These are phyloP conservation scores for Penicillium macrosclerotiorum DNA, from an alignment of 495 filamentous ascomycete species.

Conservation along the genomic window DNA sequence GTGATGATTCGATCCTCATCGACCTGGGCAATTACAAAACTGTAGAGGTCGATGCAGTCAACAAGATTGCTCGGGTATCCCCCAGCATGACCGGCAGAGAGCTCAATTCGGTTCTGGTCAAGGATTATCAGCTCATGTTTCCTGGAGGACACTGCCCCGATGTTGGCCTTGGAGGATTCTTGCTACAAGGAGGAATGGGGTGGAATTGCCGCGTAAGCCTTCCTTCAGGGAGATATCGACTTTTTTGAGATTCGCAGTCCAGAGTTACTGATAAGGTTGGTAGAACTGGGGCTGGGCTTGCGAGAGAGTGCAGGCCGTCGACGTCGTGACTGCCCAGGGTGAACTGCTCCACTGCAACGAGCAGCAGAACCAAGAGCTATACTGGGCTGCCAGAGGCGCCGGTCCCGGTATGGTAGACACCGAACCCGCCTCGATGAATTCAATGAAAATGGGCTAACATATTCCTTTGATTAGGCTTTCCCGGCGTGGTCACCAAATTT, in stretches of 20 bases:
- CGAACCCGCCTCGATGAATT: too few relatives aligned
- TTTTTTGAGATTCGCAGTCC: too few relatives aligned
- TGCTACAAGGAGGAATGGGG: slow-evolving; percentile 55
- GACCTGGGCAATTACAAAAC: slow-evolving; percentile 40
- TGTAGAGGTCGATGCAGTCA: slow-evolving; percentile 35
- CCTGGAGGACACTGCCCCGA: slow-evolving; percentile 55
- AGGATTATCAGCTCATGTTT: slow-evolving; percentile 41
- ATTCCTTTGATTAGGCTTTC: slow-evolving; percentile 32
- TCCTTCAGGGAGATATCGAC: too few relatives aligned
- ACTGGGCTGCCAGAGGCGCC: slow-evolving; percentile 51
- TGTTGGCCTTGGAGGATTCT: slow-evolving; percentile 54
- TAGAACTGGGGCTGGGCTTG: slow-evolving; percentile 57
- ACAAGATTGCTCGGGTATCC: slow-evolving; percentile 33
- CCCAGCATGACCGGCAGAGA: slow-evolving; percentile 44
- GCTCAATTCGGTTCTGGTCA: slow-evolving; percentile 37
- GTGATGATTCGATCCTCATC: slow-evolving; percentile 49
- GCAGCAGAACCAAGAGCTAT: slow-evolving; percentile 45
- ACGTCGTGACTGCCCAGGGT: slow-evolving; percentile 48
- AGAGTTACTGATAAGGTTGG: too few relatives aligned
- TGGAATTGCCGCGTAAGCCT: slow-evolving; percentile 50
- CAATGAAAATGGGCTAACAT: too few relatives aligned
- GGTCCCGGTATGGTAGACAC: slow-evolving; percentile 33
- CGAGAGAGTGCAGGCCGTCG: slow-evolving; percentile 45
- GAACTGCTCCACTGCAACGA: slow-evolving; percentile 32
- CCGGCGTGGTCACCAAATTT: slow-evolving; percentile 48